Evolutionary conservation across 2,329 filamentous ascomycete species (phyloP).

Genomic region (Apiospora sp.): DNA sequence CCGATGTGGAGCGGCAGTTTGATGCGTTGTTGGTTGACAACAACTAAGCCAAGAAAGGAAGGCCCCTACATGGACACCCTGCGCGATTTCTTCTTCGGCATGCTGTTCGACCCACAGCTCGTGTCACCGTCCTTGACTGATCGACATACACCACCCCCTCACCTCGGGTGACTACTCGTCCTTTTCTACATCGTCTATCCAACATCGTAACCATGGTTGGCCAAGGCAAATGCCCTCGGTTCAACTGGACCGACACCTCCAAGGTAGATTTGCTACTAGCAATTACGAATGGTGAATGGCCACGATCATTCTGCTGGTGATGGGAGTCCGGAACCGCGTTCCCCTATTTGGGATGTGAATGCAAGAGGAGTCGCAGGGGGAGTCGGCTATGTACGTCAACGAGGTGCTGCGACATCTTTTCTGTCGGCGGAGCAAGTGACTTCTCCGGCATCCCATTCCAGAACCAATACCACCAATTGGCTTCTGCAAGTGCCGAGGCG

Average conservation of each 20-base stretch:
- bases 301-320: slow-evolving; percentile 77
- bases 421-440: not conserved
- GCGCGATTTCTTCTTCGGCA: too few relatives aligned
- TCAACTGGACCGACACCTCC: slow-evolving; percentile 32
- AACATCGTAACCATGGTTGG: slow-evolving; percentile 33
- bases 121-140: slow-evolving; percentile 66
- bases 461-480: not conserved
- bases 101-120: slow-evolving; percentile 51
- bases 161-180: slow-evolving; percentile 60
- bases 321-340: slow-evolving; percentile 97
- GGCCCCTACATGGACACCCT: too few relatives aligned
- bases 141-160: slow-evolving; percentile 73
- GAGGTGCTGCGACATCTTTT: slow-evolving; percentile 23
- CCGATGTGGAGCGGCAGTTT: not conserved
- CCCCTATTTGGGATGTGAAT: slow-evolving; percentile 89
- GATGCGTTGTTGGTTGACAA: not conserved
- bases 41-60: not conserved
- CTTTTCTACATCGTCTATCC: too few relatives aligned
- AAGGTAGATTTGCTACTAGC: slow-evolving; percentile 49
- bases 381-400: slow-evolving; percentile 79
- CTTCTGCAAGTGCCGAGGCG: slow-evolving; percentile 10
- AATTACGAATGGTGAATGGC: slow-evolving; percentile 47
- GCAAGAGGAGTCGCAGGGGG: too few relatives aligned
- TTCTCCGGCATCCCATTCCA: not conserved
- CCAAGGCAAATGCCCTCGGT: slow-evolving; percentile 25